A percentile compares a stretch with the other conserved stretches of the same genome.
Evolutionary conservation across 768 basidiomycete species (phyloP).

Genomic region (Cubamyces sp.): DNA sequence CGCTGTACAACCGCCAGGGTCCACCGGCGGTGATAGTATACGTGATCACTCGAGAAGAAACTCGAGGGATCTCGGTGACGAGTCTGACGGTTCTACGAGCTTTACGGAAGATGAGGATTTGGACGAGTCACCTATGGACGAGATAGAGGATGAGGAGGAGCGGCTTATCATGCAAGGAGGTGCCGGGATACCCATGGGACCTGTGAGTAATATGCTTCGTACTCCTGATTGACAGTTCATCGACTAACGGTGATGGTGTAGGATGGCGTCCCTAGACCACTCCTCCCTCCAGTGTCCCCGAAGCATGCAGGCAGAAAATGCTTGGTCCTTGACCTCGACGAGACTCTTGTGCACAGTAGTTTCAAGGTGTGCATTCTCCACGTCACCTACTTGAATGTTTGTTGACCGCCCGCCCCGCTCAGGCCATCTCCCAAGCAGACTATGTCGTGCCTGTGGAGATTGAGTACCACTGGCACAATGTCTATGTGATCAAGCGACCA

Average conservation of each 20-base stretch:
- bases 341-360: constrained; percentile 95
- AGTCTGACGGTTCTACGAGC: constrained; percentile 55
- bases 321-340: constrained; percentile 94
- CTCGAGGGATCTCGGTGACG: constrained; percentile 48
- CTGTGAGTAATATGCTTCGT: constrained; percentile 56
- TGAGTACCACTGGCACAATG: constrained; percentile 97
- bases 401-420: constrained; percentile 1
- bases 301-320: constrained; percentile 91
- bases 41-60: constrained; percentile 40
- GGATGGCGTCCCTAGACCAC: constrained; percentile 86
- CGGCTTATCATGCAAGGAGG: constrained; percentile 88
- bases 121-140: constrained; percentile 57
- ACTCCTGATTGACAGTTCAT: not conserved
- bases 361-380: constrained; percentile 75
- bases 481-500: constrained; percentile 98
- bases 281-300: constrained; percentile 83
- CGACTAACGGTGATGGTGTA: constrained; percentile 35
- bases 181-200: constrained; percentile 92
- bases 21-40: constrained; percentile 53
- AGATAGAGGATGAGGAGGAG: constrained; percentile 89
- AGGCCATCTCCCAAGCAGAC: constrained; percentile 95
- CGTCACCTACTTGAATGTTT: not conserved
- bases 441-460: constrained; percentile 99
- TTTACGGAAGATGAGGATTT: constrained; percentile 72
- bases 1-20: constrained; percentile 89